Conservation (phyloP, 768 basidiomycete species). For the Scleroderma citrinum region DNA sequence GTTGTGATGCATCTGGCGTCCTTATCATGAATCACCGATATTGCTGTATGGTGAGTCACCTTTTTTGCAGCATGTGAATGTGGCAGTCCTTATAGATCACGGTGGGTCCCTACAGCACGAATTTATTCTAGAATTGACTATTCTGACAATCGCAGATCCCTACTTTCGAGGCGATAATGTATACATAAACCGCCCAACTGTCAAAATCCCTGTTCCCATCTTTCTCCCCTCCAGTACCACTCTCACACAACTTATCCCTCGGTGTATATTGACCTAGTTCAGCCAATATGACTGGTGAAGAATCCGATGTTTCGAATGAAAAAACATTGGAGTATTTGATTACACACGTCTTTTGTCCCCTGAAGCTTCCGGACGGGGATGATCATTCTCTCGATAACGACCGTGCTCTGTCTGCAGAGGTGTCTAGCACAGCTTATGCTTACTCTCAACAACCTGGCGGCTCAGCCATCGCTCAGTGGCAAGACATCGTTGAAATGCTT, state of each 20-base stretch:
- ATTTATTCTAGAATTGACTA: not conserved
- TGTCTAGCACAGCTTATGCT: constrained; percentile 12
- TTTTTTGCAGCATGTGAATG: not conserved
- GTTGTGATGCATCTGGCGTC: too few species aligned
- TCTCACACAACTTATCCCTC: not conserved
- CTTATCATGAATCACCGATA: not conserved
- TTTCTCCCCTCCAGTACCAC: not conserved
- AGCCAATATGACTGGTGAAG: not conserved
- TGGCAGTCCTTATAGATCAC: not conserved
- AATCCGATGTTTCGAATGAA: not conserved
- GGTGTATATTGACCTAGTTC: not conserved
- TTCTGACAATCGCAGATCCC: not conserved
- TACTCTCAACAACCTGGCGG: constrained; percentile 10
- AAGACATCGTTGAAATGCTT: constrained; percentile 22
- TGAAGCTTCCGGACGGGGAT: constrained; percentile 31
- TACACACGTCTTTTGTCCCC: constrained; percentile 38
- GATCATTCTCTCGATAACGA: constrained; percentile 23
- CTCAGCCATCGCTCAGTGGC: constrained; percentile 21
- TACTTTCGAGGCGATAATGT: not conserved
- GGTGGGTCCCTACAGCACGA: not conserved
- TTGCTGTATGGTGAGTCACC: not conserved
- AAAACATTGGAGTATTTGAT: constrained; percentile 24
- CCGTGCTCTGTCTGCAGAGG: constrained; percentile 17
- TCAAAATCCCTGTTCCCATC: not conserved
- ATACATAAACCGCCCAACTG: not conserved